Conservation (phyloP, 139 green algal species). For the Parachlorella kessleri region DNA sequence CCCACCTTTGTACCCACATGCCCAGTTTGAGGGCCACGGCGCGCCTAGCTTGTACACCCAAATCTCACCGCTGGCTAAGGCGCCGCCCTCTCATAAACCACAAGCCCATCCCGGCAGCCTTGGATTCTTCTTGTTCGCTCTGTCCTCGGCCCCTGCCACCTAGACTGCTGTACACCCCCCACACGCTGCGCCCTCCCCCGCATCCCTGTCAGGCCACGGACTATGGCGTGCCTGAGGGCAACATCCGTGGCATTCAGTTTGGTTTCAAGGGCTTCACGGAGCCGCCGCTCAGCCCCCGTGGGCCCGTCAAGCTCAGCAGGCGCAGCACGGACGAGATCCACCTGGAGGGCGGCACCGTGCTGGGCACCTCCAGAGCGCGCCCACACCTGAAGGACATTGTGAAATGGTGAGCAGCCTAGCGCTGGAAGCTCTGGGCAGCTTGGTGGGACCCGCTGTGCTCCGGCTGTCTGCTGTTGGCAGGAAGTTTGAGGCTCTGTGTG, state of each 20-base stretch:
- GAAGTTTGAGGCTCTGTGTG: no score
- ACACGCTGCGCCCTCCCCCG: background rate
- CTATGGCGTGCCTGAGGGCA: constrained; percentile 87
- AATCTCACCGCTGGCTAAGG: no score
- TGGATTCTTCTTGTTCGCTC: no score
- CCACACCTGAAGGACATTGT: constrained; percentile 56
- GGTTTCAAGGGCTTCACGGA: background rate
- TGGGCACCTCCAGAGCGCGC: constrained; percentile 91
- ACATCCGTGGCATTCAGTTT: constrained; percentile 87
- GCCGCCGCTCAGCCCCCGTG: constrained; percentile 13
- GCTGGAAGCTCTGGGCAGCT: no score
- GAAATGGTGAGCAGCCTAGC: background rate
- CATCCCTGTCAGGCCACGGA: constrained; percentile 26
- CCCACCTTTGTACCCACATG: background rate
- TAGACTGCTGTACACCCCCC: background rate
- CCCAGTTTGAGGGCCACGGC: background rate
- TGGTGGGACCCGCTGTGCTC: no score
- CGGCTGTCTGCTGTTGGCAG: no score
- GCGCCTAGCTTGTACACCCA: background rate
- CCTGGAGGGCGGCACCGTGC: constrained; percentile 91
- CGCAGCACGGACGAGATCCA: constrained; percentile 90
- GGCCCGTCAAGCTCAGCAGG: constrained; percentile 79
- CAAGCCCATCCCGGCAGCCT: no score
- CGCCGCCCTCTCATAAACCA: no score
- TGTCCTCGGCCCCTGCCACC: no score